These are phyloP conservation scores for Hortaea werneckii DNA, from an alignment of 2,329 filamentous ascomycete genomes.

Conservation along the genomic window DNA sequence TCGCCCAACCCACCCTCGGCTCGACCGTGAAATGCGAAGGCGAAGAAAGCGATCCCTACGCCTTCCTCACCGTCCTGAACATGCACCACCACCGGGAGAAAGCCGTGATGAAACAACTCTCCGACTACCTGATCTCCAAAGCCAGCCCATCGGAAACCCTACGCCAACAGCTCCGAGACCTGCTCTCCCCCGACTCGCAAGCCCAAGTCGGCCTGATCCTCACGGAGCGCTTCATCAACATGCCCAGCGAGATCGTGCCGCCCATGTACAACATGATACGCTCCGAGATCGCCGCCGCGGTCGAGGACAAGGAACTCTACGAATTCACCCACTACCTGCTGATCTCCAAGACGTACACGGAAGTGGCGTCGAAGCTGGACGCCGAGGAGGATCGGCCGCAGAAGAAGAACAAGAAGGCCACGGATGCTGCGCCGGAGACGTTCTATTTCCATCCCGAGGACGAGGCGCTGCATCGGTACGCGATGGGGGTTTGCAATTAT, in stretches of 20 bases:
- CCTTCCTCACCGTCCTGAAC: slow-evolving; percentile 82
- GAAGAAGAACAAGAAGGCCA: slow-evolving; percentile 51
- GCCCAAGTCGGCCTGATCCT: slow-evolving; percentile 70
- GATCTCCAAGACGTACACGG: slow-evolving; percentile 82
- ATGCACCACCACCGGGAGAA: slow-evolving; percentile 65
- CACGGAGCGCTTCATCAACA: slow-evolving; percentile 92
- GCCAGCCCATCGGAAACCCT: slow-evolving; percentile 23
- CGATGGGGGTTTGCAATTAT: slow-evolving; percentile 58
- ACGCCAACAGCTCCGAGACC: slow-evolving; percentile 26
- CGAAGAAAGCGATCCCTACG: slow-evolving; percentile 84
- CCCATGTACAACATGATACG: slow-evolving; percentile 91
- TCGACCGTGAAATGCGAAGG: slow-evolving; percentile 97
- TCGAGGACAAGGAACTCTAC: slow-evolving; percentile 87
- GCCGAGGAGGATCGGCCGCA: slow-evolving; percentile 53
- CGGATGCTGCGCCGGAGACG: slow-evolving; percentile 40
- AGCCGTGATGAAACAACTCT: slow-evolving; percentile 57
- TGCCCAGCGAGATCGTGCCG: slow-evolving; percentile 84
- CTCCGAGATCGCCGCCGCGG: slow-evolving; percentile 79
- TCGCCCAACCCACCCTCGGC: slow-evolving; percentile 77
- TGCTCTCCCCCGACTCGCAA: slow-evolving; percentile 27
- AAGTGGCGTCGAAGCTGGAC: slow-evolving; percentile 73
- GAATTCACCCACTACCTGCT: slow-evolving; percentile 88
- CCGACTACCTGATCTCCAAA: slow-evolving; percentile 57
- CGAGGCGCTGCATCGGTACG: slow-evolving; percentile 72
- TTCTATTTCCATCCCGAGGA: slow-evolving; percentile 97